phyloP scores from a whole-genome alignment of 306 rosid species.

The Senna siamea region DNA sequence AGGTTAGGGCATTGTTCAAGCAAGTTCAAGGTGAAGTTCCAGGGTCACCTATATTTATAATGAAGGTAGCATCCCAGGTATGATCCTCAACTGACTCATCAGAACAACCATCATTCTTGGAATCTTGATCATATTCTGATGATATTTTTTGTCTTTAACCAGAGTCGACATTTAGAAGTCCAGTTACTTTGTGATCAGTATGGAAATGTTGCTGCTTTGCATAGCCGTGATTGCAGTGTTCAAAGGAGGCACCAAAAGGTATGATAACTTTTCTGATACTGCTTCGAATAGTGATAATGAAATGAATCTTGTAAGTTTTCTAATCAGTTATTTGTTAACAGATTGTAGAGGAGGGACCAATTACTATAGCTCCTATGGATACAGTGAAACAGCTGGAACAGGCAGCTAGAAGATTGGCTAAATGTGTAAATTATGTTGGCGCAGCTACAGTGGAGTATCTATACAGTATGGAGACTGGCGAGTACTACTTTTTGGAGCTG shows the following conservation, averaged over 20 bases:
- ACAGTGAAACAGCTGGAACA: constrained; percentile 91
- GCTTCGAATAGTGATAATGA: constrained; percentile 7
- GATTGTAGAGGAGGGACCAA: constrained; percentile 99
- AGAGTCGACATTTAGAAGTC: constrained; percentile 99
- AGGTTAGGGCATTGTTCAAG: constrained; percentile 96
- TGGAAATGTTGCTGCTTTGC: constrained; percentile 98
- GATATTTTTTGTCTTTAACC: constrained; percentile 38
- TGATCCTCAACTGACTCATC: constrained; percentile 48
- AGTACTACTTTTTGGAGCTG: constrained; percentile 96
- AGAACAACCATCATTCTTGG: constrained; percentile 27
- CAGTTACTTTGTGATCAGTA: constrained; percentile 94
- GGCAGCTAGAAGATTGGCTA: constrained; percentile 98
- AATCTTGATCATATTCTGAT: constrained; percentile 43
- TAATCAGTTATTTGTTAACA: constrained; percentile 47
- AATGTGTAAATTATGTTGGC: constrained; percentile 88
- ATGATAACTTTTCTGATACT: constrained; percentile 18
- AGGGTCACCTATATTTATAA: constrained; percentile 96
- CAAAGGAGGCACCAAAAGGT: constrained; percentile 99
- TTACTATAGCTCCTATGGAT: constrained; percentile 82
- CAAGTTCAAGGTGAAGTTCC: constrained; percentile 99
- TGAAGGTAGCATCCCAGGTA: constrained; percentile 99
- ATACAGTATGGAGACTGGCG: constrained; percentile 93
- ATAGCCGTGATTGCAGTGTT: constrained; percentile 99
- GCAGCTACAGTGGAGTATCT: constrained; percentile 99
- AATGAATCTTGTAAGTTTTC: constrained; percentile 32